Percentiles rank a stretch among this genome's conserved stretches.
These are phyloP conservation scores for Grosmannia clavigera DNA, from an alignment of 2,329 filamentous ascomycete species.

Conservation along the genomic window DNA sequence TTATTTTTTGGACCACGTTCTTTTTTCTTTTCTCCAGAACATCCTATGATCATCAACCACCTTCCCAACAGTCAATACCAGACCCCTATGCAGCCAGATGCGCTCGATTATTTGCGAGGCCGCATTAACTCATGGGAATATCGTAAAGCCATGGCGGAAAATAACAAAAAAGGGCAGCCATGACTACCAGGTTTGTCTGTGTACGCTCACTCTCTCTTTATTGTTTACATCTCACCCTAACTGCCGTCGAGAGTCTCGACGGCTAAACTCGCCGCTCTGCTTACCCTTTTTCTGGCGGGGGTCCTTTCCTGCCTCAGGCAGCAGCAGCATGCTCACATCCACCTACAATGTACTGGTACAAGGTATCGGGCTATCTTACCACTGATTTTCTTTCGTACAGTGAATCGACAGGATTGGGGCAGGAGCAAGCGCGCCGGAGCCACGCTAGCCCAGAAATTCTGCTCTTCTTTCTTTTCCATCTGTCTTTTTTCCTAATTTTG, in stretches of 20 bases:
- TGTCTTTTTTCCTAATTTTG: slow-evolving; percentile 7
- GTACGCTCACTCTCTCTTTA: background rate
- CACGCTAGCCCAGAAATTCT: slow-evolving; percentile 9
- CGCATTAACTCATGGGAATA: background rate
- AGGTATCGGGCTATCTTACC: background rate
- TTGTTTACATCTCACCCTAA: background rate
- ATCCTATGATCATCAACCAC: background rate
- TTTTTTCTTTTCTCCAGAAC: background rate
- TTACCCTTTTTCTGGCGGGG: background rate
- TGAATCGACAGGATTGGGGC: slow-evolving; percentile 1
- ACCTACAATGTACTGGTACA: slow-evolving; percentile 3
- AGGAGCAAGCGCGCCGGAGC: slow-evolving; percentile 10
- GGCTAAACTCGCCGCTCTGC: background rate
- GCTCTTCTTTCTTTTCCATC: slow-evolving; percentile 2
- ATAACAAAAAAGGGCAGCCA: background rate
- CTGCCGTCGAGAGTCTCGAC: background rate
- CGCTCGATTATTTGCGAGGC: background rate
- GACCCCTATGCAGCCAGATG: background rate
- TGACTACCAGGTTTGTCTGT: background rate
- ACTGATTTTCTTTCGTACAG: background rate
- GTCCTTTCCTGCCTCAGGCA: background rate
- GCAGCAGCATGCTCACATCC: background rate
- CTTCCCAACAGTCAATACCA: background rate
- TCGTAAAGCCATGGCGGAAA: background rate
- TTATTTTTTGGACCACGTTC: background rate